Evolutionary conservation across 768 basidiomycete species (phyloP), one percentile per base, ranked within the genome.

Genomic region (Nidularia pulvinata): DNA sequence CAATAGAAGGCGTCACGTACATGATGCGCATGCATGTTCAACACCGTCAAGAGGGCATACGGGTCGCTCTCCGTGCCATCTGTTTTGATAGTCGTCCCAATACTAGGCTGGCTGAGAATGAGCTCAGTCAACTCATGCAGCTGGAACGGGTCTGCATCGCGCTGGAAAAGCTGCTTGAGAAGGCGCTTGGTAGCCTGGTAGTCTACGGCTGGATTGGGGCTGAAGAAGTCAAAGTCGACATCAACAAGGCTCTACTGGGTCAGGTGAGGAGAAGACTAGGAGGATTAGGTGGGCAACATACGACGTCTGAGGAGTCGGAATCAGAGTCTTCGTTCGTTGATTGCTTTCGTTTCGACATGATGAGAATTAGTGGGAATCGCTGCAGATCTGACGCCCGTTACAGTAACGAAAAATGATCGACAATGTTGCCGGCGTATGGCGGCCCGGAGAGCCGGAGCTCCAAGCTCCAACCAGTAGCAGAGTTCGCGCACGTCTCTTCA

Each of bases 181-280:
- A 93, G 78, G 0, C 90, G 81, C 52, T 91, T 90, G 63, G 96
- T 75, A 2, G 95, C 93, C 57, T 90, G 86, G 65, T 89, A 97
- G 72, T 98, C 95, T 61, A 91, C 71, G 25, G 67, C 79, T 2
- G 90, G 84, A 59, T 91, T 88, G 5, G 92, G 85, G 67, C 92
- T 88, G 78, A 92, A 95, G 67, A 97, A 98, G 59, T 97, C 94
- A 63, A 98, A 98, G 63, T 89, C 88, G 59, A 95, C 88, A 69
- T 95, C 82, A 71, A 95, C 79, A 61, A 88, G 79, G 64, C 76
- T 81, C 81, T 84, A 73, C 71, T 70, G 48, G 59, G 56, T 56
- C 69, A 62, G 55, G 61, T 50, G 47, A 51, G 34, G 33, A 52
- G 51, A 54, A 22, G 9, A 45, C 48, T 7, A 44, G 32, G 42